Evolutionary conservation across 2,329 filamentous ascomycete genomes (phyloP).

Genomic region (Myriosclerotinia curreyana): DNA sequence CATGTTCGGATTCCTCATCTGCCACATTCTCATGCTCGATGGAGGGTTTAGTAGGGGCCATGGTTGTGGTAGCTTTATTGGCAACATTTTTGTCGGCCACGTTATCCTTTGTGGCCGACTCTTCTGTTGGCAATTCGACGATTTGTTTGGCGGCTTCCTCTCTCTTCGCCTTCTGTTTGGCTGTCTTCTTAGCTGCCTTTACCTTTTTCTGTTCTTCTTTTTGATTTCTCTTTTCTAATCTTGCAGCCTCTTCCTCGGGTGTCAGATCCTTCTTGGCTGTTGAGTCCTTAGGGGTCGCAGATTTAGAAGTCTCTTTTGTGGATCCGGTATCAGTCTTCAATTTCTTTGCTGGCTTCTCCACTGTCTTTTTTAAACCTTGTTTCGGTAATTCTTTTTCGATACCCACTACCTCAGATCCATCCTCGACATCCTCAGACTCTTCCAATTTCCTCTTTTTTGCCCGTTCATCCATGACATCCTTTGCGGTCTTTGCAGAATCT

Average conservation of each 20-base stretch:
- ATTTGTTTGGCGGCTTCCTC: constrained; percentile 21
- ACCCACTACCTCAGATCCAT: constrained; percentile 41
- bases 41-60: constrained; percentile 24
- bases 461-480: constrained; percentile 86
- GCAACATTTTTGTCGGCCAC: constrained; percentile 7
- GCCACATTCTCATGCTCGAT: constrained; percentile 25
- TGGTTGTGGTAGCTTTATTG: constrained; percentile 25
- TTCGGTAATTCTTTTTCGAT: constrained; percentile 59
- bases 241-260: constrained; percentile 14
- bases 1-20: constrained; percentile 32
- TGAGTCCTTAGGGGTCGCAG: constrained; percentile 40
- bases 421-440: constrained; percentile 51
- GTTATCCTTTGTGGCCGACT: constrained; percentile 24
- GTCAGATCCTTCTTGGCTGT: constrained; percentile 31
- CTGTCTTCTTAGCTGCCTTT: constrained; percentile 45
- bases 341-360: constrained; percentile 47
- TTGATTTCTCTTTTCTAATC: constrained; percentile 26
- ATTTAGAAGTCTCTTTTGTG: constrained; percentile 30
- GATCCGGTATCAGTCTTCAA: constrained; percentile 47
- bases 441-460: constrained; percentile 79
- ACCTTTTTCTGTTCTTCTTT: constrained; percentile 40
- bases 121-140: constrained; percentile 10
- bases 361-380: constrained; percentile 56
- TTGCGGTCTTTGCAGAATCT: constrained; percentile 83
- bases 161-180: constrained; percentile 42